Conservation (phyloP, 2,329 filamentous ascomycete species). For the Scolecobasidium constrictum region DNA sequence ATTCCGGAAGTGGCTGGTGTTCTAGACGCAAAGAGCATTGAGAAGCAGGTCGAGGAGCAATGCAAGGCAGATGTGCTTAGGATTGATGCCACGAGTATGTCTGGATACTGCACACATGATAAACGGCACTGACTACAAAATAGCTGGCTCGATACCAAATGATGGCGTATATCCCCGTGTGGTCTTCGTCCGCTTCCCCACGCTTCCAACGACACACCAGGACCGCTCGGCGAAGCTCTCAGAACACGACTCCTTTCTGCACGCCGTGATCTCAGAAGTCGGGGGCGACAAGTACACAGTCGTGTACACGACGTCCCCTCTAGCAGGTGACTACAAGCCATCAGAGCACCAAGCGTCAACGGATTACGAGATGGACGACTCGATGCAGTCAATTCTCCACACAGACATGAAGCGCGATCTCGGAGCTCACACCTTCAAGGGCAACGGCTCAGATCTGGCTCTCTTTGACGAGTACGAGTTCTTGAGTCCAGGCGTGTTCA, state of each 20-base stretch:
- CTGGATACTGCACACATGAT: no score
- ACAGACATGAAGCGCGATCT: slow-evolving; percentile 64
- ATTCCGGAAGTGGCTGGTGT: slow-evolving; percentile 43
- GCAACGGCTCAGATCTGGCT: slow-evolving; percentile 28
- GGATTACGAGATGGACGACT: slow-evolving; percentile 54
- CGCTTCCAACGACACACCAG: slow-evolving; percentile 18
- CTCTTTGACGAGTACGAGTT: slow-evolving; percentile 93
- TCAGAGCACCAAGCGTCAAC: slow-evolving; percentile 15
- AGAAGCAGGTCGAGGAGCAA: slow-evolving; percentile 30
- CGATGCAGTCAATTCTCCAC: slow-evolving; percentile 52
- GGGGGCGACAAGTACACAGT: slow-evolving; percentile 56
- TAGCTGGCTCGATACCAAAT: slow-evolving; percentile 29
- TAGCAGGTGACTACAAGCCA: slow-evolving; percentile 20
- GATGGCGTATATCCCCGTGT: slow-evolving; percentile 30
- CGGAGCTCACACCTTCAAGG: slow-evolving; percentile 18
- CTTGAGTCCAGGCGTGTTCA: slow-evolving; percentile 73
- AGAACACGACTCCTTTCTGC: slow-evolving; percentile 35
- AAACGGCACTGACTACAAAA: no score
- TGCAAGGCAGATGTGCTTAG: slow-evolving; percentile 35
- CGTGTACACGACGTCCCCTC: slow-evolving; percentile 59
- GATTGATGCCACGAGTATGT: slow-evolving; percentile 29
- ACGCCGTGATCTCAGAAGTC: slow-evolving; percentile 35
- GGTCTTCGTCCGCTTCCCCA: slow-evolving; percentile 34
- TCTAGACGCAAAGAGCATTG: slow-evolving; percentile 33
- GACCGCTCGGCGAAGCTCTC: slow-evolving; percentile 29